Evolutionary conservation across 139 green algal genomes (phyloP).

Genomic region (Ettlia oleoabundans): DNA sequence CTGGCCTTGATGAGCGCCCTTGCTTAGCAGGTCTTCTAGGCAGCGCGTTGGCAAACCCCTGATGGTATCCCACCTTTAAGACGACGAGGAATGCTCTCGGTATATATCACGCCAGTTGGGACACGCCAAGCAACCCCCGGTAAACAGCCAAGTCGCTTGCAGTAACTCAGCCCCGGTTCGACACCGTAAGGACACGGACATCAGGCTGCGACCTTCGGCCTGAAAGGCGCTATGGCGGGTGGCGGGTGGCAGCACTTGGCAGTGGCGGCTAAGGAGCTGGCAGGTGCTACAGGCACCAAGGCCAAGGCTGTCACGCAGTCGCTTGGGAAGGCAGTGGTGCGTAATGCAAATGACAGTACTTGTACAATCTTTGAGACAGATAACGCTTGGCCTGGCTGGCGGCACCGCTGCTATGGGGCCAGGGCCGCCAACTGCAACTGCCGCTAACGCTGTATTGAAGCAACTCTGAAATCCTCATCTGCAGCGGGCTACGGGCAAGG

Average conservation of each 20-base stretch:
- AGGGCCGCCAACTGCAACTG: no score
- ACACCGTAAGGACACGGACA: background rate
- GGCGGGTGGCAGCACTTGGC: constrained; percentile 24
- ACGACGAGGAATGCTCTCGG: no score
- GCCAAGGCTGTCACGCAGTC: background rate
- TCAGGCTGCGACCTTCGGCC: background rate
- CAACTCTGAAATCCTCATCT: background rate
- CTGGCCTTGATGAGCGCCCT: no score
- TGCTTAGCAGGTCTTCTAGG: no score
- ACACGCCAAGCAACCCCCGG: no score
- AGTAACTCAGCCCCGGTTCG: no score
- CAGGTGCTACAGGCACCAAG: background rate
- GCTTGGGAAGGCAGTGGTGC: constrained; percentile 26
- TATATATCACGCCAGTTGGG: no score
- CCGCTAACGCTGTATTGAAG: background rate
- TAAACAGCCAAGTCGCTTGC: background rate
- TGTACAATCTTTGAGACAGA: no score
- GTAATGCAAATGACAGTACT: background rate
- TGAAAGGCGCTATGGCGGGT: background rate
- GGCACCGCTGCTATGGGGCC: no score
- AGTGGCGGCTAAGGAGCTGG: constrained; percentile 12
- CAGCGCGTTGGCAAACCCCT: no score
- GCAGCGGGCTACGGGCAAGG: background rate
- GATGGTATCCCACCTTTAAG: no score
- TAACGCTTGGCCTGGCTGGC: no score